These are phyloP conservation scores for Pleurotus ostreatus DNA, from an alignment of 768 basidiomycete species.

Conservation along the genomic window DNA sequence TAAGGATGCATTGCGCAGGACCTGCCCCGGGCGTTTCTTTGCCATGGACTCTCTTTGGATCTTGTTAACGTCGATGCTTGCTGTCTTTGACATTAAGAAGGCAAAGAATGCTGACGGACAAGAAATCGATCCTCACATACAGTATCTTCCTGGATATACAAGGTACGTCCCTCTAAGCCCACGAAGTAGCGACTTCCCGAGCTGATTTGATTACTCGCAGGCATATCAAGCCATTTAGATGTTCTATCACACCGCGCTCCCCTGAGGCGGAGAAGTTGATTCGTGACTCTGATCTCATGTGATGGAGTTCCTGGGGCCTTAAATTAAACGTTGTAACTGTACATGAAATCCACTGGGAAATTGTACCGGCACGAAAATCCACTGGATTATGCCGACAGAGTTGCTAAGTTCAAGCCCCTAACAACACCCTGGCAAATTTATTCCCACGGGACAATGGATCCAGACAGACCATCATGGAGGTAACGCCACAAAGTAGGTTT, in stretches of 20 bases:
- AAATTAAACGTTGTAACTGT: no score
- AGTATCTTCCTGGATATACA: constrained; percentile 28
- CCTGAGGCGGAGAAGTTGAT: constrained; percentile 15
- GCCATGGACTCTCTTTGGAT: constrained; percentile 42
- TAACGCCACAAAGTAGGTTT: no score
- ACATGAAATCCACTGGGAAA: no score
- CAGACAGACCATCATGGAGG: no score
- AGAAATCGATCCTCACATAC: constrained; percentile 27
- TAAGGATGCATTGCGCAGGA: constrained; percentile 17
- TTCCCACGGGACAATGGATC: no score
- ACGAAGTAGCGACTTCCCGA: background rate
- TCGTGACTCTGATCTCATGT: constrained; percentile 6
- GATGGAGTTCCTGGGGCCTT: no score
- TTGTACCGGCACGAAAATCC: no score
- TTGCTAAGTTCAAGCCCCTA: no score
- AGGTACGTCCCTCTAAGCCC: constrained; percentile 21
- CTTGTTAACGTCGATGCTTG: constrained; percentile 32
- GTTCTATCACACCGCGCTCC: constrained; percentile 23
- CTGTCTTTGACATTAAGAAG: constrained; percentile 34
- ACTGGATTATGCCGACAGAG: no score
- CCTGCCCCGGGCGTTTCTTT: constrained; percentile 41
- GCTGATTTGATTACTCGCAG: constrained; percentile 7
- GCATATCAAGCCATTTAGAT: constrained; percentile 22
- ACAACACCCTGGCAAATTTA: no score
- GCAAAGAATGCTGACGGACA: constrained; percentile 29